phyloP scores from a whole-genome alignment of 179 eudicot genomes.

The Amaranthus tricolor region DNA sequence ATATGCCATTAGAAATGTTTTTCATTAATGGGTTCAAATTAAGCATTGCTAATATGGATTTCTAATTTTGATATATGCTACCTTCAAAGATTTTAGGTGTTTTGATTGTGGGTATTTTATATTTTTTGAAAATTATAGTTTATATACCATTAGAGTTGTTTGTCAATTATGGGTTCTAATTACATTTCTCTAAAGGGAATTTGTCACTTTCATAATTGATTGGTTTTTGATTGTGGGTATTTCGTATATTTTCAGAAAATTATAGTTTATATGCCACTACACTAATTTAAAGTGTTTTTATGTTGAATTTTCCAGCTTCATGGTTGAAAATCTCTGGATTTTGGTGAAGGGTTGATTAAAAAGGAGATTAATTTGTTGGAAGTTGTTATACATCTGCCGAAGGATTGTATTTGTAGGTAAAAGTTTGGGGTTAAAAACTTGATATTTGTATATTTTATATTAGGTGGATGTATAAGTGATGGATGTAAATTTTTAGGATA shows the following conservation, averaged over 20 bases:
- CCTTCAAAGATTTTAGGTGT: no score
- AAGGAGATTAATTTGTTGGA: background rate
- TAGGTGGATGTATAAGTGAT: no score
- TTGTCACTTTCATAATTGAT: slow-evolving; percentile 22
- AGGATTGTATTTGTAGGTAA: slow-evolving; percentile 15
- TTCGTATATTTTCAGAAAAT: slow-evolving; percentile 17
- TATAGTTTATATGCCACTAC: slow-evolving; percentile 8
- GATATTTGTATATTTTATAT: no score
- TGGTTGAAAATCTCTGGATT: background rate
- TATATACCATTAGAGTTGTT: no score
- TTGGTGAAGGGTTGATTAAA: slow-evolving; percentile 13
- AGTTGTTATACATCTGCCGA: slow-evolving; percentile 3
- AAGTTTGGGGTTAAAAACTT: no score
- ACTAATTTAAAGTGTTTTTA: background rate
- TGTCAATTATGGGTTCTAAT: background rate
- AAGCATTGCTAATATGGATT: no score
- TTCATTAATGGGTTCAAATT: no score
- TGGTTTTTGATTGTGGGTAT: slow-evolving; percentile 6
- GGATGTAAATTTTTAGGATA: no score
- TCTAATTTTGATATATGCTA: no score
- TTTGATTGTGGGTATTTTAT: no score
- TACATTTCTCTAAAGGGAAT: slow-evolving; percentile 18
- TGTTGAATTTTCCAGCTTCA: background rate
- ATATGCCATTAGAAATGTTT: no score
- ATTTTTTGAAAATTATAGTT: no score